Conservation (phyloP, 805 yeast genomes). For the Schizosaccharomyces cryophilus region DNA sequence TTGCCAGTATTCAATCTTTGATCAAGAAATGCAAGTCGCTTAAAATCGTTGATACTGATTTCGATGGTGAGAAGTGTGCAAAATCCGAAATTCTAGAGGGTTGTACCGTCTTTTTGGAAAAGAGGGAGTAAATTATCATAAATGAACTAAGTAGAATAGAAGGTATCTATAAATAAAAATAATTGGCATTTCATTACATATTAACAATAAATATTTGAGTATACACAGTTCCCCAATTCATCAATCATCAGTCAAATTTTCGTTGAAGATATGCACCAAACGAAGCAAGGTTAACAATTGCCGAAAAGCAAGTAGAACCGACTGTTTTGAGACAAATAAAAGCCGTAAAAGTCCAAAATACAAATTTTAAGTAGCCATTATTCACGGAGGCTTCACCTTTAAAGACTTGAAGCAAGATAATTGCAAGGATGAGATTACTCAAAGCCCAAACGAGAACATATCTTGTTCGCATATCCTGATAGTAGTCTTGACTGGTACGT, state of each 20-base stretch:
- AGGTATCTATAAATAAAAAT: background rate
- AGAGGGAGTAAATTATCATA: background rate
- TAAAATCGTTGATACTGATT: background rate
- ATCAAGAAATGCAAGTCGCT: conserved; percentile 25
- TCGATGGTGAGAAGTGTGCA: background rate
- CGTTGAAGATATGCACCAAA: background rate
- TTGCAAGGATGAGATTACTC: conserved; percentile 56
- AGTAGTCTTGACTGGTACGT: conserved; percentile 52
- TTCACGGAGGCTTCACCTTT: conserved; percentile 3
- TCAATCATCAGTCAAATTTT: too few species aligned
- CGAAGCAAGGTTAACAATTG: background rate
- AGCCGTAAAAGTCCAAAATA: conserved; percentile 80
- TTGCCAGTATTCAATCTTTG: conserved; percentile 67
- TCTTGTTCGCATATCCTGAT: conserved; percentile 69
- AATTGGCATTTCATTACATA: background rate
- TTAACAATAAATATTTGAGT: background rate
- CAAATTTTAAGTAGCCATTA: conserved; percentile 45
- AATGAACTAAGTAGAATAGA: background rate
- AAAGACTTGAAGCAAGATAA: conserved; percentile 22
- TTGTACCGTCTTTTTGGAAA: background rate
- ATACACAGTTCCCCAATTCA: background rate
- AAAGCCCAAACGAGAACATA: conserved; percentile 60
- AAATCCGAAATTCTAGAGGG: background rate
- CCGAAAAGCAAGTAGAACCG: background rate
- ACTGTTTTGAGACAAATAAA: conserved; percentile 29